phyloP scores from a whole-genome alignment of 192 early-diverging fungal genomes.

The Cladochytrium replicatum region DNA sequence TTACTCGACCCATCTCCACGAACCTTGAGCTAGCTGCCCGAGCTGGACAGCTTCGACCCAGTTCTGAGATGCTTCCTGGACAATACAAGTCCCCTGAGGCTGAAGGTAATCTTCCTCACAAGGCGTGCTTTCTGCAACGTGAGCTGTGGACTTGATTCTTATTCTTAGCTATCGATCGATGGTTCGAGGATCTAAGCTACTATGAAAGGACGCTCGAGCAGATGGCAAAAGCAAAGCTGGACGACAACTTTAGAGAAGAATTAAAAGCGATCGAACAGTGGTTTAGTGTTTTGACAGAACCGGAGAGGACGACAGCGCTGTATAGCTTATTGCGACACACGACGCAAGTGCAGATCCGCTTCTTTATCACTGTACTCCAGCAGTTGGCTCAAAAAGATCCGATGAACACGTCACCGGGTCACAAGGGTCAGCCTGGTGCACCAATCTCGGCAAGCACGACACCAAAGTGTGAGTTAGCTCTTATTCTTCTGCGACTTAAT shows the following conservation, averaged over 20 bases:
- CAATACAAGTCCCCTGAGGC: slow-evolving; percentile 36
- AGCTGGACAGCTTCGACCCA: no score
- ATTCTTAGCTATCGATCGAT: slow-evolving; percentile 63
- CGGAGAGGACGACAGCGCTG: slow-evolving; percentile 85
- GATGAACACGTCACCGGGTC: slow-evolving; percentile 24
- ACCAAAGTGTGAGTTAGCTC: slow-evolving; percentile 1
- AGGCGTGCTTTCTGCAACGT: no score
- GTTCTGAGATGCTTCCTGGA: slow-evolving; percentile 23
- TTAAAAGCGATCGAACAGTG: slow-evolving; percentile 64
- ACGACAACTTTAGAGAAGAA: slow-evolving; percentile 44
- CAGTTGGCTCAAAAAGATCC: slow-evolving; percentile 86
- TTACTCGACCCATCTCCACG: no score
- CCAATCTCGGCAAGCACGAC: slow-evolving; percentile 8
- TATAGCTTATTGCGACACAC: slow-evolving; percentile 87
- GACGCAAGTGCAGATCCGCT: slow-evolving; percentile 84
- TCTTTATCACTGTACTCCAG: slow-evolving; percentile 87
- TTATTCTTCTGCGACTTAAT: no score
- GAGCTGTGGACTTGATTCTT: no score
- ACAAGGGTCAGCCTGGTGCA: no score
- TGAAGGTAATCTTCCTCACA: slow-evolving; percentile 19
- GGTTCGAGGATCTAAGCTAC: slow-evolving; percentile 85
- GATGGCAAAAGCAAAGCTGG: slow-evolving; percentile 54
- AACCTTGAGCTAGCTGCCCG: no score
- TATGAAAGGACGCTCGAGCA: slow-evolving; percentile 88
- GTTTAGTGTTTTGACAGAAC: slow-evolving; percentile 81